Conservation (phyloP, 305 asterid genomes). For the Ruellia speciosa region DNA sequence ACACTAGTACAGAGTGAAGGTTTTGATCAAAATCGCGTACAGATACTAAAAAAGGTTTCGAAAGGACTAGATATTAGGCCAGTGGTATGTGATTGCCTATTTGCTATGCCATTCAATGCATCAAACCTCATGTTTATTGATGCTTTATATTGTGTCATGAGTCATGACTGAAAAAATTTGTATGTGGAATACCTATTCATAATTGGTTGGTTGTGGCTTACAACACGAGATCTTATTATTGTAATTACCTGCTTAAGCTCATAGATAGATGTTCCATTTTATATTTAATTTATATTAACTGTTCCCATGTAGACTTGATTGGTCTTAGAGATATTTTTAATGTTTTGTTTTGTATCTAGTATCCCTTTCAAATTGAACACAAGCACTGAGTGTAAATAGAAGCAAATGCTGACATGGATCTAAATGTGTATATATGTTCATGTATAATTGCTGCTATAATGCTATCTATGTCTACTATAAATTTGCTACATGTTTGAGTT, state of each 20-base stretch:
- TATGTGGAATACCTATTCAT: neutral
- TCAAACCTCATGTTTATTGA: neutral
- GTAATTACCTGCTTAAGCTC: no score
- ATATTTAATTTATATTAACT: no score
- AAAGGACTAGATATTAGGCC: constrained; percentile 80
- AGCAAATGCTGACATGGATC: constrained; percentile 11
- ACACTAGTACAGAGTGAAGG: constrained; percentile 34
- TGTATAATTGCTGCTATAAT: constrained; percentile 17
- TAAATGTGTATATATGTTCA: constrained; percentile 9
- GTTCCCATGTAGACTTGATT: no score
- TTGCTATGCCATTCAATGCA: constrained; percentile 18
- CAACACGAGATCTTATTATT: no score
- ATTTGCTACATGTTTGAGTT: constrained; percentile 11
- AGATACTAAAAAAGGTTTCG: constrained; percentile 53
- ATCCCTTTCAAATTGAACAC: neutral
- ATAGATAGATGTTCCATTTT: no score
- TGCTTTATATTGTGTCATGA: neutral
- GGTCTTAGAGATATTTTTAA: no score
- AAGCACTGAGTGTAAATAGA: constrained; percentile 14
- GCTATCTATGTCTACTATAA: constrained; percentile 17
- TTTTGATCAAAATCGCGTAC: constrained; percentile 42
- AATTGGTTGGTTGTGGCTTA: neutral
- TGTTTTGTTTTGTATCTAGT: no score
- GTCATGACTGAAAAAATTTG: neutral
- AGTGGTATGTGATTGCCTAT: constrained; percentile 54